Evolutionary conservation across 2,329 filamentous ascomycete genomes (phyloP).

Genomic region (Amauroascus verrucosus): DNA sequence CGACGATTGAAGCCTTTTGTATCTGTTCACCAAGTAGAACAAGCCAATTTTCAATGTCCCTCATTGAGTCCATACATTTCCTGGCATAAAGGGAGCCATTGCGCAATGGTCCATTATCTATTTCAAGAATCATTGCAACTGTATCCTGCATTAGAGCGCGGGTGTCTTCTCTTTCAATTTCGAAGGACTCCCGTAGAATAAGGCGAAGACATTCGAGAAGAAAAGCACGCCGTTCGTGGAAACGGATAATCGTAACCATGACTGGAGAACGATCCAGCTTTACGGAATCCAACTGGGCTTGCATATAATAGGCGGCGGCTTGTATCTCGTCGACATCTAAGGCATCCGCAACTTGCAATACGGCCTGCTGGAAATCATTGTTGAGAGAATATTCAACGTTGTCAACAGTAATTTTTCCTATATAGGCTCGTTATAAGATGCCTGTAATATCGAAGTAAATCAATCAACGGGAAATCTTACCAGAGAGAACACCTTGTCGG

Average conservation of each 20-base stretch:
- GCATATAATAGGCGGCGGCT: slow-evolving; percentile 65
- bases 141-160: slow-evolving; percentile 48
- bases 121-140: slow-evolving; percentile 49
- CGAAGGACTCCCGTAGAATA: slow-evolving; percentile 58
- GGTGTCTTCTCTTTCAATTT: slow-evolving; percentile 48
- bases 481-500: slow-evolving; percentile 58
- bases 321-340: slow-evolving; percentile 83
- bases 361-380: slow-evolving; percentile 73
- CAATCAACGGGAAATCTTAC: slow-evolving; percentile 35
- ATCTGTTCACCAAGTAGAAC: slow-evolving; percentile 64
- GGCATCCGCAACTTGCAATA: slow-evolving; percentile 73
- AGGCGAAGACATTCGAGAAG: slow-evolving; percentile 75
- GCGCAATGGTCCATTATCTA: slow-evolving; percentile 38
- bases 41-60: slow-evolving; percentile 65
- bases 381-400: slow-evolving; percentile 72
- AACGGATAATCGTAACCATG: slow-evolving; percentile 72
- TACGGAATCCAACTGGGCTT: slow-evolving; percentile 58
- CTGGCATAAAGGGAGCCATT: slow-evolving; percentile 56
- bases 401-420: slow-evolving; percentile 65
- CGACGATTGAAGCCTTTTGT: slow-evolving; percentile 64
- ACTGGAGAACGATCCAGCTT: slow-evolving; percentile 62
- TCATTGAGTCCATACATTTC: slow-evolving; percentile 67
- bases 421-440: not conserved
- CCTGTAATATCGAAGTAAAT: not conserved
- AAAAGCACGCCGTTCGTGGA: slow-evolving; percentile 75